These are phyloP conservation scores for Macaranga tanarius DNA, from an alignment of 441 rosid species.

Conservation along the genomic window DNA sequence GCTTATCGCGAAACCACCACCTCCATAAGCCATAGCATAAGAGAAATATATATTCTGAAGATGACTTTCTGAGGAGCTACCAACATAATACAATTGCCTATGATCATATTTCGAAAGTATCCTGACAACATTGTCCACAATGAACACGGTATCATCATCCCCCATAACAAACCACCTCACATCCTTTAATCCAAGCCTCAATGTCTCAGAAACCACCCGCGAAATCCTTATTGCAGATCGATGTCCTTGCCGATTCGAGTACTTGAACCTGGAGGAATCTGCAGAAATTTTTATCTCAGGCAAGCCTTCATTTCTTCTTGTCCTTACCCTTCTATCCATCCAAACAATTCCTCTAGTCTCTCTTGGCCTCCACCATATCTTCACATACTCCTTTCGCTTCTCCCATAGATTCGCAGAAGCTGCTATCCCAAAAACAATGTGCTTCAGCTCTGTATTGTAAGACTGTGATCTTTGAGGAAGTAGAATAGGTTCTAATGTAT, in stretches of 20 bases:
- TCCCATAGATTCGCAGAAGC: conserved; percentile 70
- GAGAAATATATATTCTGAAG: conserved; percentile 82
- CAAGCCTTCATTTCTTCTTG: conserved; percentile 40
- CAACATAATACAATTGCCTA: conserved; percentile 62
- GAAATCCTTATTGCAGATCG: conserved; percentile 76
- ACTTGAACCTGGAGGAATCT: conserved; percentile 65
- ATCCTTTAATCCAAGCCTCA: conserved; percentile 60
- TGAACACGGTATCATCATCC: conserved; percentile 87
- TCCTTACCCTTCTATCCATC: conserved; percentile 56
- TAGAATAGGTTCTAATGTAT: conserved; percentile 17
- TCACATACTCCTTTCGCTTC: conserved; percentile 74
- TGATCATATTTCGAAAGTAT: conserved; percentile 69
- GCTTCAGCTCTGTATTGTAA: conserved; percentile 54
- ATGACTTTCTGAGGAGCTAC: conserved; percentile 86
- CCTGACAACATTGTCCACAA: conserved; percentile 68
- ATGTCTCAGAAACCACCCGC: conserved; percentile 72
- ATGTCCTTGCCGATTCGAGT: conserved; percentile 62
- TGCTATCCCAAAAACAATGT: conserved; percentile 74
- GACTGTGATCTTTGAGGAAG: conserved; percentile 23
- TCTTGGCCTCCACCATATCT: conserved; percentile 71
- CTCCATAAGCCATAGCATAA: conserved; percentile 86
- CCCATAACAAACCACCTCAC: conserved; percentile 94
- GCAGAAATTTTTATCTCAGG: conserved; percentile 63
- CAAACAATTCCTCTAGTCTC: conserved; percentile 73
- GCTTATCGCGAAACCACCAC: conserved; percentile 90